A percentile compares a stretch with the other conserved stretches of the same genome.
Evolutionary conservation across 1,284 basidiomycete genomes (phyloP).

Genomic region (Neonothopanus nambi): DNA sequence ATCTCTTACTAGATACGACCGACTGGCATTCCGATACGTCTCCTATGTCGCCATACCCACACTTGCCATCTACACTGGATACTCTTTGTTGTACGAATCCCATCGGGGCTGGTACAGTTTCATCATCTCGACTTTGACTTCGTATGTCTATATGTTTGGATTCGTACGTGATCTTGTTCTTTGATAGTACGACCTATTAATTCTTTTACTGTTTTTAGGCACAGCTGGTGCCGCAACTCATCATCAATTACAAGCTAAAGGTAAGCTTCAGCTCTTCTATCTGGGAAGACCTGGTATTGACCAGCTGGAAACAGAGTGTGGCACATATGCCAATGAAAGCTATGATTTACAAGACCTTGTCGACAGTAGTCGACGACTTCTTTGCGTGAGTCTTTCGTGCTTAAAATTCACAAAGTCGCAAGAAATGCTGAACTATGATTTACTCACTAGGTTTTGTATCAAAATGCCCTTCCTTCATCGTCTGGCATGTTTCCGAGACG

Average conservation of each 20-base stretch:
- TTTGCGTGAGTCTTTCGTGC: constrained; percentile 65
- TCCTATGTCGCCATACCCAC: constrained; percentile 85
- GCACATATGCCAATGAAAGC: constrained; percentile 96
- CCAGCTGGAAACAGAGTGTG: constrained; percentile 58
- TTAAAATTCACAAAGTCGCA: background rate
- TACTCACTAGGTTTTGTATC: constrained; percentile 75
- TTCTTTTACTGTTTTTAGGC: constrained; percentile 56
- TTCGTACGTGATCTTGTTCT: constrained; percentile 64
- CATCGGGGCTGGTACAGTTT: constrained; percentile 97
- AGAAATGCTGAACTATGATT: constrained; percentile 16
- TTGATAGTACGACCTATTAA: constrained; percentile 18
- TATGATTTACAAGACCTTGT: constrained; percentile 93
- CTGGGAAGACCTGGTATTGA: constrained; percentile 19
- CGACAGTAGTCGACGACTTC: constrained; percentile 90
- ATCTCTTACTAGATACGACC: constrained; percentile 69
- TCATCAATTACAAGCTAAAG: constrained; percentile 97
- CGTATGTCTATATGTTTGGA: constrained; percentile 95
- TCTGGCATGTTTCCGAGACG: constrained; percentile 88
- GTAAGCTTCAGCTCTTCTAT: constrained; percentile 41
- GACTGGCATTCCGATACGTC: constrained; percentile 88
- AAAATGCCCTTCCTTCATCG: constrained; percentile 96
- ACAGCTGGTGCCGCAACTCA: constrained; percentile 89
- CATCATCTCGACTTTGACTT: constrained; percentile 83
- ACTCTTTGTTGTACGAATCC: constrained; percentile 86
- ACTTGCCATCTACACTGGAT: constrained; percentile 84